These are phyloP conservation scores for Teunomyces atbi DNA, from an alignment of 805 yeast genomes.

Conservation along the genomic window DNA sequence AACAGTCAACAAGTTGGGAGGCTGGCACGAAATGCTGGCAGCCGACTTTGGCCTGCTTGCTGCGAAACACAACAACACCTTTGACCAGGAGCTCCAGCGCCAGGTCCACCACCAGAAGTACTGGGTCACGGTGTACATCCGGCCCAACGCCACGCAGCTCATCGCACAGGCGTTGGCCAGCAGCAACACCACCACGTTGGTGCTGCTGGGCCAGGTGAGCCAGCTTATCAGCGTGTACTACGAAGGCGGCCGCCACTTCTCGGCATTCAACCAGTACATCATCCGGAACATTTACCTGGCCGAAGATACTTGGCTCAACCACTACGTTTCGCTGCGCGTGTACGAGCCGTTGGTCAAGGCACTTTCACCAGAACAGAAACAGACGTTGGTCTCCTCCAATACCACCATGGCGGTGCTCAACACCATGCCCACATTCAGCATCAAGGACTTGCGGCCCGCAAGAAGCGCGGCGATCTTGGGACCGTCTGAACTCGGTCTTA, in stretches of 20 bases:
- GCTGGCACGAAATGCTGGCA: constrained; percentile 16
- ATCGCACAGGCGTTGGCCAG: constrained; percentile 11
- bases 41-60: constrained; percentile 16
- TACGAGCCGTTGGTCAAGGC: constrained; percentile 16
- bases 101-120: constrained; percentile 27
- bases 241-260: constrained; percentile 29
- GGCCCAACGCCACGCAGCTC: constrained; percentile 24
- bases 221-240: constrained; percentile 19
- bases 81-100: constrained; percentile 16
- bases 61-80: constrained; percentile 15
- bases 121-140: constrained; percentile 30
- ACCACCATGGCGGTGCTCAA: constrained; percentile 17
- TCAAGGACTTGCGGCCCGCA: constrained; percentile 21
- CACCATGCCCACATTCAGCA: constrained; percentile 20
- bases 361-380: constrained; percentile 15
- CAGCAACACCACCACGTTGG: constrained; percentile 7
- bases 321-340: constrained; percentile 17
- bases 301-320: constrained; percentile 20
- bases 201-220: constrained; percentile 13
- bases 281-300: constrained; percentile 18
- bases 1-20: constrained; percentile 14
- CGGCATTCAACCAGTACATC: constrained; percentile 37
- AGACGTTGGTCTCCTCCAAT: constrained; percentile 11
- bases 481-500: constrained; percentile 32
- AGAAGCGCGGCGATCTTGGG: constrained; percentile 24